A percentile compares a stretch with the other conserved stretches of the same genome.
These are phyloP conservation scores for Naumovozyma dairenensis DNA, from an alignment of 805 yeast genomes.

Conservation along the genomic window DNA sequence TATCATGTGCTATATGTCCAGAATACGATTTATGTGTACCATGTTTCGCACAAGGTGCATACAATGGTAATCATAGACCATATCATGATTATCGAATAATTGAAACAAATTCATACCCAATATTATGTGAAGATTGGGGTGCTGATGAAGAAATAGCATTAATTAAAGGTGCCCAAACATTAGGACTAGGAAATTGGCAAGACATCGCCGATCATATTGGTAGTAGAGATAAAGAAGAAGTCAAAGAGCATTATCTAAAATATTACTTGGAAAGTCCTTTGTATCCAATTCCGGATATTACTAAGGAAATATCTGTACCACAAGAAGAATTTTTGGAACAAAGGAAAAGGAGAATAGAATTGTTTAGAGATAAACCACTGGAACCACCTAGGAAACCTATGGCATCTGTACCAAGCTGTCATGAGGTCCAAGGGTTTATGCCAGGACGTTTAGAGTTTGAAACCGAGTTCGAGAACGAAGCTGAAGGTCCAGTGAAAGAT, in stretches of 20 bases:
- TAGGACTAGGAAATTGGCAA: constrained; percentile 95
- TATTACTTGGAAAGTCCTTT: constrained; percentile 57
- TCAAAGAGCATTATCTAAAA: constrained; percentile 67
- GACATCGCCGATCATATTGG: constrained; percentile 97
- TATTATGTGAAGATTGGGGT: constrained; percentile 88
- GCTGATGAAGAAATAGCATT: constrained; percentile 92
- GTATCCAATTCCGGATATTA: constrained; percentile 86
- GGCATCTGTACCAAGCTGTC: constrained; percentile 92
- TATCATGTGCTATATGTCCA: constrained; percentile 82
- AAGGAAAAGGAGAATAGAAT: constrained; percentile 64
- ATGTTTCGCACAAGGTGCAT: constrained; percentile 79
- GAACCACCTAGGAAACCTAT: constrained; percentile 84
- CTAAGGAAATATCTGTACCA: constrained; percentile 55
- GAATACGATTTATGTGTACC: constrained; percentile 98
- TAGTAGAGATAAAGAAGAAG: constrained; percentile 84
- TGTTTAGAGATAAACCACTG: constrained; percentile 57
- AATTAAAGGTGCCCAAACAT: constrained; percentile 83
- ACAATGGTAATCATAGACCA: constrained; percentile 82
- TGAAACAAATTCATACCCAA: constrained; percentile 92
- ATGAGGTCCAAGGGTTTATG: constrained; percentile 96
- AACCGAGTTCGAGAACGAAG: constrained; percentile 93
- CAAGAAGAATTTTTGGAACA: constrained; percentile 60
- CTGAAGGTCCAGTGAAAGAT: constrained; percentile 87
- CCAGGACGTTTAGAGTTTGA: constrained; percentile 98
- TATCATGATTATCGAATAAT: constrained; percentile 86